Base-by-base conservation (phyloP, 495 filamentous ascomycete genomes). In the Aspergillus cristatus region DNA sequence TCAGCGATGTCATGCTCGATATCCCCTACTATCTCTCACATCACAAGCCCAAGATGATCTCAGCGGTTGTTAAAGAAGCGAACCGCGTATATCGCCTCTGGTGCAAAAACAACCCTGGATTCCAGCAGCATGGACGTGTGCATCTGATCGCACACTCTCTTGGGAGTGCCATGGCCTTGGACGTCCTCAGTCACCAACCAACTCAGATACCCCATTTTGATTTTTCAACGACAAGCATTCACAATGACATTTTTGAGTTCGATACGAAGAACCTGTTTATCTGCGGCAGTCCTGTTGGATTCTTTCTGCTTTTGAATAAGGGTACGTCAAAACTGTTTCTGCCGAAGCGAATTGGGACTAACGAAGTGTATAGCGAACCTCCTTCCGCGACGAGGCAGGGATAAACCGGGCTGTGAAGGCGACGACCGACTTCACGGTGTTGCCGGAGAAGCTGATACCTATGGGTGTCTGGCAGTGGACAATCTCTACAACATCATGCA, bases 1-100 rank as follows among this genome's bases (percentile, higher is more conserved):
- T 98, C 43, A 88, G 83, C 37, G 91, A 98, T 54, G 87, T 98
- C 38, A 94, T 98, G 85, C 77, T 95, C 4, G 91, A 98, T 53
- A 86, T 98, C 24, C 91, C 91, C 0, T 95, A 94, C 48, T 98
- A 97, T 59, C 76, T 98, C 44, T 95, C 89, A 1, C 84, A 91
- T 47, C 91, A 95, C 59, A 91, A 96, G 47, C 78, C 81, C 1
- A 94, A 86, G 60, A 97, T 98, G 88, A 80, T 94, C 18, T 71
- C 79, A 37, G 90, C 89, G 1, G 79, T 95, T 15, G 79, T 89
- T n/a, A 69, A 67, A 49, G 91, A 98, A 60, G 91, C 91, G 1
- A 98, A 98, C 48, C 76, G 91, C 1, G 81, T 98, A 3, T 96
- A 90, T 51, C 76, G 83, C 6, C 72, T 97, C 3, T 98, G 91